These are phyloP conservation scores for Tetrahymena borealis DNA, from an alignment of 73 alveolate genomes.

Conservation along the genomic window DNA sequence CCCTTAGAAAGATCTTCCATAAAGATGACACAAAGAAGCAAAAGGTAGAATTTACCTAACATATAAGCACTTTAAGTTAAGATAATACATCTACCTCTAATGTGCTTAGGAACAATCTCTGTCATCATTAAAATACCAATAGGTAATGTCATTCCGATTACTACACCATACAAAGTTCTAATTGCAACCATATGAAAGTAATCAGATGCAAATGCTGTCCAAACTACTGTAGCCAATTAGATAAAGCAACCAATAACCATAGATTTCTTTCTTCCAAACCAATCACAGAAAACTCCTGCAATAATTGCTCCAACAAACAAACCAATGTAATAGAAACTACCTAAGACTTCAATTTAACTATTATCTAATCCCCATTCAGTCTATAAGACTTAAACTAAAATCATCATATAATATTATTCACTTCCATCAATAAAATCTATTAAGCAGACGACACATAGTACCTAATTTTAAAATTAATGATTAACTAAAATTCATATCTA, in stretches of 20 bases:
- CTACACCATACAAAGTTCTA: constrained; percentile 7
- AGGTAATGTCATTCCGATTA: constrained; percentile 19
- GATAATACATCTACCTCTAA: constrained; percentile 29
- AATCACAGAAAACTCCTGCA: constrained; percentile 13
- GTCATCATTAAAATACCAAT: constrained; percentile 14
- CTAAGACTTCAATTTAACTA: constrained; percentile 4
- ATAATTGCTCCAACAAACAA: constrained; percentile 28
- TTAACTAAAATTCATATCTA: not conserved
- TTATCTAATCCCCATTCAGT: constrained; percentile 15
- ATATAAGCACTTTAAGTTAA: constrained; percentile 5
- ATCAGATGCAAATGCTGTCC: constrained; percentile 18
- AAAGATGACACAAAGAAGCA: constrained; percentile 3
- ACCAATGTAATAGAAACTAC: constrained; percentile 25
- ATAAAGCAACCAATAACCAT: constrained; percentile 23
- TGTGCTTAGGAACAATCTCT: constrained; percentile 13
- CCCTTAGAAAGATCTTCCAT: constrained; percentile 20
- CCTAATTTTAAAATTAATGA: not conserved
- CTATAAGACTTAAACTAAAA: constrained; percentile 13
- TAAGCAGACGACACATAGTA: not conserved
- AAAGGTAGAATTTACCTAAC: constrained; percentile 22
- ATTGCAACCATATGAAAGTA: not conserved
- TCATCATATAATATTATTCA: constrained; percentile 11
- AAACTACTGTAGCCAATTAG: constrained; percentile 5
- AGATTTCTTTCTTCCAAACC: constrained; percentile 15
- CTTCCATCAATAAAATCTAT: constrained; percentile 42